Conservation (phyloP, 2,329 filamentous ascomycete genomes). For the Exophiala lecanii-corni region DNA sequence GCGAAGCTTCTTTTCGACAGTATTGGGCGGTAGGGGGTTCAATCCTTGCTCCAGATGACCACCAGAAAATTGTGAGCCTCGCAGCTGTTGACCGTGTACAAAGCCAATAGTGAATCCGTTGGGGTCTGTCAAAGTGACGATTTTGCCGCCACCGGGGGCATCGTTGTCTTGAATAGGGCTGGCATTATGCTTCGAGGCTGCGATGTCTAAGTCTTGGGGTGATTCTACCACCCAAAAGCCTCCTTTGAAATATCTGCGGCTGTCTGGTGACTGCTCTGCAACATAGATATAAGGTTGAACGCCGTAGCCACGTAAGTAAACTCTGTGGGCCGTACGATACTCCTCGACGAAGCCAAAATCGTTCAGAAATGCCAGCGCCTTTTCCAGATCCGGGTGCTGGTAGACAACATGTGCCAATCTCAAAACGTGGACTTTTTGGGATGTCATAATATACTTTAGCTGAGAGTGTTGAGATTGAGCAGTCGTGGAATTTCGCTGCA, state of each 20-base stretch:
- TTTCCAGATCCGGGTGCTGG: slow-evolving; percentile 29
- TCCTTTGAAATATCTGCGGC: slow-evolving; percentile 15
- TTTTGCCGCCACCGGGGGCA: slow-evolving; percentile 22
- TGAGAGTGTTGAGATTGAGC: background rate
- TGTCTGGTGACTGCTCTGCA: slow-evolving; percentile 18
- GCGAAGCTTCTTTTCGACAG: slow-evolving; percentile 33
- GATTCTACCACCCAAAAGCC: slow-evolving; percentile 18
- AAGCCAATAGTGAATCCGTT: slow-evolving; percentile 23
- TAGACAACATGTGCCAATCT: slow-evolving; percentile 31
- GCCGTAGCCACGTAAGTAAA: slow-evolving; percentile 60
- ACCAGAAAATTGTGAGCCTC: slow-evolving; percentile 3
- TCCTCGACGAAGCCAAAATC: slow-evolving; percentile 34
- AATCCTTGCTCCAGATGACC: slow-evolving; percentile 7
- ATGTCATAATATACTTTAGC: slow-evolving; percentile 4
- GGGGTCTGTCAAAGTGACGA: slow-evolving; percentile 24
- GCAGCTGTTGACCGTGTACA: slow-evolving; percentile 21
- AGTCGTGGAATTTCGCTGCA: too few species aligned
- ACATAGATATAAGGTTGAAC: slow-evolving; percentile 57
- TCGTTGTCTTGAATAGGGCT: slow-evolving; percentile 12
- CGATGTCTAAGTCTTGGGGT: slow-evolving; percentile 13
- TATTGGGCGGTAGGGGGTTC: slow-evolving; percentile 30
- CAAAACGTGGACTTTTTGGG: slow-evolving; percentile 26
- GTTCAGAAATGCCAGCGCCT: slow-evolving; percentile 27
- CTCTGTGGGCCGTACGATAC: slow-evolving; percentile 37
- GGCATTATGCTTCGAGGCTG: slow-evolving; percentile 13